A percentile compares a stretch with the other conserved stretches of the same genome.
These are phyloP conservation scores for Cercospora canescens DNA, from an alignment of 2,329 filamentous ascomycete species.

Conservation along the genomic window DNA sequence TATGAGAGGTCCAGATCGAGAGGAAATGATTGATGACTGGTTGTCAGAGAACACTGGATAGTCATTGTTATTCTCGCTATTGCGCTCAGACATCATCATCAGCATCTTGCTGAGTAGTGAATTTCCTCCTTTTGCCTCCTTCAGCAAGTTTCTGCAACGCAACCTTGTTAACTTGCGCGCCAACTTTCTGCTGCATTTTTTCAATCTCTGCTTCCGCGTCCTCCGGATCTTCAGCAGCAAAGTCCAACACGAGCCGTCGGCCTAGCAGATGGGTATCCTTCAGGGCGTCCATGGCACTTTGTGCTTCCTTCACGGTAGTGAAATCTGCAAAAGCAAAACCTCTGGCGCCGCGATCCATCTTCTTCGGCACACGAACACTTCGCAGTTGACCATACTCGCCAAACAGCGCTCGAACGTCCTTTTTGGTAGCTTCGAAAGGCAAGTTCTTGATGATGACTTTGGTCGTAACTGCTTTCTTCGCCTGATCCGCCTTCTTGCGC, in stretches of 20 bases:
- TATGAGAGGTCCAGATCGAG: neutral
- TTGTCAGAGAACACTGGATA: neutral
- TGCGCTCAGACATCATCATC: constrained; percentile 2
- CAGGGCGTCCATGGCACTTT: constrained; percentile 86
- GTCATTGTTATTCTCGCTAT: neutral
- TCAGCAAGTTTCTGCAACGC: constrained; percentile 85
- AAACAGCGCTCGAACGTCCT: constrained; percentile 84
- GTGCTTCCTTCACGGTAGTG: constrained; percentile 83
- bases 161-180: constrained; percentile 85
- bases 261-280: constrained; percentile 92
- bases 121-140: constrained; percentile 77
- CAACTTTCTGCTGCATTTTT: constrained; percentile 96
- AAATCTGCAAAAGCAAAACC: constrained; percentile 98
- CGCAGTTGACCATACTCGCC: constrained; percentile 88
- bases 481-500: constrained; percentile 75
- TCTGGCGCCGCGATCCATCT: constrained; percentile 83
- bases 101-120: constrained; percentile 51
- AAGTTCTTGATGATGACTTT: constrained; percentile 99
- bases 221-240: constrained; percentile 81
- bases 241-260: constrained; percentile 85
- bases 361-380: constrained; percentile 91
- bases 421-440: constrained; percentile 92
- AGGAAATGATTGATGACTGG: too few species aligned
- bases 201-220: constrained; percentile 95
- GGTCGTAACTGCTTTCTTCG: constrained; percentile 78